Evolutionary conservation across 441 rosid genomes (phyloP).

Genomic region (Pelargonium australe): DNA sequence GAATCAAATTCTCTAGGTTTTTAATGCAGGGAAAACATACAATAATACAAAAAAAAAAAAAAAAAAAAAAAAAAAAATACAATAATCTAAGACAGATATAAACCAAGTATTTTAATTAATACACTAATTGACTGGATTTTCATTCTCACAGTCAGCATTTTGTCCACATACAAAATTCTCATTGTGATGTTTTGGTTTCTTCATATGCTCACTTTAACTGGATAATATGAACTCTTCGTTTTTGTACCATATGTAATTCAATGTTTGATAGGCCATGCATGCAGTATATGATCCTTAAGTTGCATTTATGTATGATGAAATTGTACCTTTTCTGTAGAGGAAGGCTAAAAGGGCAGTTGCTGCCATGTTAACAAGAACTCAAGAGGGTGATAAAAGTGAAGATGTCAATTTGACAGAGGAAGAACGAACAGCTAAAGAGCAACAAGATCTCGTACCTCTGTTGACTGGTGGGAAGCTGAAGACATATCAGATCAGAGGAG

Average conservation of each 20-base stretch:
- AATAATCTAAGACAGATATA: too few species aligned
- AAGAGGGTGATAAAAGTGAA: conserved; percentile 39
- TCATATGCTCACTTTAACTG: too few species aligned
- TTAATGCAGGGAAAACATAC: too few species aligned
- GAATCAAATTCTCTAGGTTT: not conserved
- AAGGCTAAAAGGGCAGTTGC: conserved; percentile 93
- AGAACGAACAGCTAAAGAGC: conserved; percentile 70
- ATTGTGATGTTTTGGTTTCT: too few species aligned
- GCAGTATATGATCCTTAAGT: not conserved
- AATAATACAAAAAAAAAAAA: too few species aligned
- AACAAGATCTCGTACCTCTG: conserved; percentile 75
- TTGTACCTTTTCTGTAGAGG: conserved; percentile 31
- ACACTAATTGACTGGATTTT: not conserved
- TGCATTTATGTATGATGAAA: not conserved
- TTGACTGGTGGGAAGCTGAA: conserved; percentile 87
- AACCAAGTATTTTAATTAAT: not conserved
- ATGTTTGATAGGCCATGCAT: not conserved
- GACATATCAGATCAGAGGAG: conserved; percentile 87
- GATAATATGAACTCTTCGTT: too few species aligned
- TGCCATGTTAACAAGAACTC: conserved; percentile 81
- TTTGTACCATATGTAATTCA: not conserved
- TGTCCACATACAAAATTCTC: too few species aligned
- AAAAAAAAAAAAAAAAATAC: too few species aligned
- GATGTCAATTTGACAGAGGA: conserved; percentile 61
- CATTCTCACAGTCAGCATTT: too few species aligned